Conservation (phyloP, 2,329 filamentous ascomycete genomes). For the Boeremia lycopersici region DNA sequence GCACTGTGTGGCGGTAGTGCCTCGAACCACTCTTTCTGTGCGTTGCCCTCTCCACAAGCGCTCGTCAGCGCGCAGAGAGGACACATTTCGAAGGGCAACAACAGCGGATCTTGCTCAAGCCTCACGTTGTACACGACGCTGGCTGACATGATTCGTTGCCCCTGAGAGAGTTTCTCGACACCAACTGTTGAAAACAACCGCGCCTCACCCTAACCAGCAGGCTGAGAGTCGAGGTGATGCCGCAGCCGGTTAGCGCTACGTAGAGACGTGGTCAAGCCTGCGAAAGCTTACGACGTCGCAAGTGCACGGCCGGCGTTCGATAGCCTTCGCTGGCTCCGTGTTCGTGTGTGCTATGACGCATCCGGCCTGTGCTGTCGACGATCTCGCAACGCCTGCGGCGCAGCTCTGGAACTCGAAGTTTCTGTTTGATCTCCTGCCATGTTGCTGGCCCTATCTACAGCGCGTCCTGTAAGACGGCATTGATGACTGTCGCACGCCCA, state of each 20-base stretch:
- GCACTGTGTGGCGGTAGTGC: slow-evolving; percentile 22
- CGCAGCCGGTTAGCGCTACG: slow-evolving; percentile 23
- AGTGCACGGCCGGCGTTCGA: slow-evolving; percentile 45
- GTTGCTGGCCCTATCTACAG: slow-evolving; percentile 28
- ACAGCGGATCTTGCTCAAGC: slow-evolving; percentile 22
- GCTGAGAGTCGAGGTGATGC: slow-evolving; percentile 29
- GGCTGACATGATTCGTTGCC: slow-evolving; percentile 19
- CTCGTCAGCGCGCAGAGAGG: slow-evolving; percentile 30
- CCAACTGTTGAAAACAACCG: slow-evolving; percentile 28
- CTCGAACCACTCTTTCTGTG: slow-evolving; percentile 17
- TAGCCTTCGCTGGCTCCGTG: slow-evolving; percentile 39
- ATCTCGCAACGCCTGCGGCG: slow-evolving; percentile 41
- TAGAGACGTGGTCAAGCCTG: slow-evolving; percentile 21
- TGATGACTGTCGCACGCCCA: slow-evolving; percentile 25
- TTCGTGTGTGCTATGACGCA: slow-evolving; percentile 38
- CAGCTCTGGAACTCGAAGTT: slow-evolving; percentile 26
- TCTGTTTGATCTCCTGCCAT: slow-evolving; percentile 30
- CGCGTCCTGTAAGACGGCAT: slow-evolving; percentile 26
- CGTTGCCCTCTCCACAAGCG: slow-evolving; percentile 24
- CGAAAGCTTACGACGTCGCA: slow-evolving; percentile 42
- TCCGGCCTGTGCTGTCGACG: slow-evolving; percentile 35
- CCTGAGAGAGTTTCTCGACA: slow-evolving; percentile 12
- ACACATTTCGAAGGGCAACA: slow-evolving; percentile 25
- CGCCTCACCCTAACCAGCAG: slow-evolving; percentile 37
- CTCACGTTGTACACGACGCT: slow-evolving; percentile 22